Evolutionary conservation across 75 land plant genomes (phyloP), one percentile per base, ranked within the genome.

Genomic region (Chamaecyparis obtusa): DNA sequence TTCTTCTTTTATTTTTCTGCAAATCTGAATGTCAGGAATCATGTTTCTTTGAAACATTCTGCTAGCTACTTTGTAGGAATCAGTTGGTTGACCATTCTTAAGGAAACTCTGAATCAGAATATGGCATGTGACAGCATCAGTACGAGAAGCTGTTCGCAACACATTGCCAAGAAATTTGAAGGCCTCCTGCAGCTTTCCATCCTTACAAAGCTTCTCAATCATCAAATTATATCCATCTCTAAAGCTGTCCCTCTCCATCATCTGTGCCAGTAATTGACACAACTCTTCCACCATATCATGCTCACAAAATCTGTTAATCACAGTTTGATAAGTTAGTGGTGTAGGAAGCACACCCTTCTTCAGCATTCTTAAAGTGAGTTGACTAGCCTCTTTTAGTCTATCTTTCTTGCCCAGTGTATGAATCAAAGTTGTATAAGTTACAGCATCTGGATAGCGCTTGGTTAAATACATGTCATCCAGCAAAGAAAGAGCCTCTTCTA

Each of bases 401-500:
- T 91, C 94, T 54, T 87, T 88, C 89, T 85, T 93, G 8, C 90
- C 92, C 80, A 96, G 49, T 69, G 92, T 92, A 92, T 95, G 90
- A 88, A 96, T 91, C 44, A 97, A 19, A 6, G 90, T 89, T 35
- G 96, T 95, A 79, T 96, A 97, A 30, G 99, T 97, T 24, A 92
- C 72, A 24, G 86, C 94, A 91, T 94, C 96, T 30, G 98, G 98
- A 85, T 89, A 93, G 64, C 90, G 93, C 81, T 94, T 93, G 41
- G 55, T 90, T 77, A 91, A 86, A 87, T 93, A 95, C 96, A 97
- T 93, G 39, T 92, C 94, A 90, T 93, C 93, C 27, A 96, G 86
- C 84, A 96, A 88, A 72, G 93, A 92, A 3, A 92, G 85, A 37
- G 94, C 97, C 87, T 88, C 85, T 32, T 93, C 94, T 41, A 94